Conservation (phyloP, 2,329 filamentous ascomycete genomes). For the Akanthomyces dipterigenus region DNA sequence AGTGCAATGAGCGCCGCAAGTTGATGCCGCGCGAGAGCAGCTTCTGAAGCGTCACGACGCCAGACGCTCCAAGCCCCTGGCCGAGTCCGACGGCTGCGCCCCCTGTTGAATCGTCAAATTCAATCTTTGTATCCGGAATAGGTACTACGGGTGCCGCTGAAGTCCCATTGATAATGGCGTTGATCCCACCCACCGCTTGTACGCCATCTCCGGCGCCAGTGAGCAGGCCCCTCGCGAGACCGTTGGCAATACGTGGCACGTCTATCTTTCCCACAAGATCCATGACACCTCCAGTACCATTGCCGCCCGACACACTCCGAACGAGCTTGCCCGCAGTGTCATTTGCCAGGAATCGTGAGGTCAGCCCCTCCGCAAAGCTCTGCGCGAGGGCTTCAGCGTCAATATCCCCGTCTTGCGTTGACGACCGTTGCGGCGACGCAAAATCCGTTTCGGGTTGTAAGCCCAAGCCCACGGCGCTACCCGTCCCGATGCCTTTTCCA, state of each 20-base stretch:
- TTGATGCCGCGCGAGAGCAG: constrained; percentile 19
- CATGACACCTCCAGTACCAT: not conserved
- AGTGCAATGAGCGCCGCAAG: not conserved
- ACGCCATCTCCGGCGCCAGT: constrained; percentile 29
- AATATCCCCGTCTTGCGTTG: constrained; percentile 9
- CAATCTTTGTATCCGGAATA: constrained; percentile 19
- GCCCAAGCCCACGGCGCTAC: constrained; percentile 22
- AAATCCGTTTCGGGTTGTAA: constrained; percentile 19
- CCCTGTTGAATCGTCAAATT: constrained; percentile 28
- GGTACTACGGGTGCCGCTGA: constrained; percentile 16
- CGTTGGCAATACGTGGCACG: constrained; percentile 25
- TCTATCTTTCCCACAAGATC: constrained; percentile 16
- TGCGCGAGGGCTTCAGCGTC: constrained; percentile 18
- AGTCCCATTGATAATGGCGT: constrained; percentile 25
- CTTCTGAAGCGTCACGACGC: constrained; percentile 24
- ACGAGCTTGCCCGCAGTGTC: constrained; percentile 23
- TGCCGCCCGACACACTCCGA: not conserved
- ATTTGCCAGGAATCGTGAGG: constrained; percentile 26
- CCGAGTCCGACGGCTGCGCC: constrained; percentile 30
- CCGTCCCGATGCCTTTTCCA: constrained; percentile 22
- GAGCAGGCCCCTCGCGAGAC: constrained; percentile 28
- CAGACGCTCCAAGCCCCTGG: constrained; percentile 27
- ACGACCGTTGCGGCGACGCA: no score
- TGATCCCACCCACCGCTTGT: constrained; percentile 24
- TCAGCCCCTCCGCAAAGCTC: constrained; percentile 22